Evolutionary conservation across 2,329 filamentous ascomycete genomes (phyloP), one percentile per base, ranked within the genome.

Genomic region (Gaeumannomyces sp.): DNA sequence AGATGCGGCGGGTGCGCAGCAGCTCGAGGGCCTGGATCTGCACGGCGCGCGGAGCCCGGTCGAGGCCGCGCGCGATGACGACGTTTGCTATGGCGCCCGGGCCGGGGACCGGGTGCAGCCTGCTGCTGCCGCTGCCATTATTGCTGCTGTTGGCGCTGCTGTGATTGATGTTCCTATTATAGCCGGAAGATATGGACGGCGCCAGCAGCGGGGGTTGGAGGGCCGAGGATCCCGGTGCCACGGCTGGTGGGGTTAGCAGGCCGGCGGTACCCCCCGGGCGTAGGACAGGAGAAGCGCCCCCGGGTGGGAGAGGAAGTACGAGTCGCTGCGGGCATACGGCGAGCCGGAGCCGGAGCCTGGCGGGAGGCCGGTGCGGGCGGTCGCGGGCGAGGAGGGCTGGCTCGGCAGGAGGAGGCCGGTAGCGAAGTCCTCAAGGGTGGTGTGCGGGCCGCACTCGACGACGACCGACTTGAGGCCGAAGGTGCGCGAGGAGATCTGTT

Each of bases 21-120:
- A 98, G 85, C 83, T 96, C 80, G 31, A 87, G 76, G 2, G 79
- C 89, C 74, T 97, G 93, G 59, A 95, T 88, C 76, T 99, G 95
- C 14, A 98, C 87, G 64, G 86, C 84, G 50, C 86, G 82, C n/a
- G 85, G 83, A 0, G 92, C 90, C 63, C 80, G 79, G 73, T 97
- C 87, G 63, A 98, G 85, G 73, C 96, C 87, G 69, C 88, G 90
- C 2, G 91, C 91, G 63, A 99, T 84, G 28, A 98, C 81, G 14
- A 97, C 82, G 76, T 96, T 93, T 68, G 92, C 90, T 68, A 96
- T 90, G 64, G 66, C 53, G 61, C 33, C 64, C 59, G 59, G 68
- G 58, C 67, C 38, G 66, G 60, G 50, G 33, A 64, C 61, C 7
- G 57, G 25, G 25, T 61, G 35, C 35, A 50, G 60, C 27, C 35